Conservation (phyloP, 345 rosid genomes). For the Heritiera littoralis region DNA sequence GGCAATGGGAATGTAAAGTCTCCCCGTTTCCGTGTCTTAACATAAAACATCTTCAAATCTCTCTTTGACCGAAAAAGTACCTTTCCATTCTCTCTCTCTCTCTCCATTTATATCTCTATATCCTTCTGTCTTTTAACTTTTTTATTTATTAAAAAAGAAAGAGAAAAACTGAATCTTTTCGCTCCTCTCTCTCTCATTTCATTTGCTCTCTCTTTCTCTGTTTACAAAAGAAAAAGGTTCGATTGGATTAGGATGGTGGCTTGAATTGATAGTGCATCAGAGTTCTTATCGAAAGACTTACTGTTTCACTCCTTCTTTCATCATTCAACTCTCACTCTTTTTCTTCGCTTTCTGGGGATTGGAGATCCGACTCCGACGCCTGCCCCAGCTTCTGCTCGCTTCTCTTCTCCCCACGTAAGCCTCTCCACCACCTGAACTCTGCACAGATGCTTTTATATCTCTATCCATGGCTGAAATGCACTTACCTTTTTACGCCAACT, state of each 20-base stretch:
- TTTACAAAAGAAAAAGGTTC: no score
- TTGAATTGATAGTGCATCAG: background rate
- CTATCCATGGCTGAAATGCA: background rate
- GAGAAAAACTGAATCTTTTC: no score
- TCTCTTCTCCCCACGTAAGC: conserved; percentile 33
- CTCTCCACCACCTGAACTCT: background rate
- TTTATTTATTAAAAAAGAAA: background rate
- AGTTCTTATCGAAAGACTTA: background rate
- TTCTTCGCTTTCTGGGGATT: background rate
- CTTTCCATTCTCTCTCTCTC: background rate
- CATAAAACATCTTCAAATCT: conserved; percentile 34
- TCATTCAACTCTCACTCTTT: background rate
- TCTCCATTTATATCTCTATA: background rate
- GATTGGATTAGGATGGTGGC: no score
- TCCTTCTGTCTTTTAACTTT: background rate
- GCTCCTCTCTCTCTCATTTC: background rate
- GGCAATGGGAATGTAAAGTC: background rate
- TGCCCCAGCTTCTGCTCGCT: conserved; percentile 35
- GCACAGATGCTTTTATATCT: background rate
- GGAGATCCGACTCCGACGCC: conserved; percentile 28
- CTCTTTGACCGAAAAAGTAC: conserved; percentile 35
- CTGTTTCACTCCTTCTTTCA: background rate
- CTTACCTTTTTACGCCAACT: conserved; percentile 26
- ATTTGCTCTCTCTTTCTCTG: background rate
- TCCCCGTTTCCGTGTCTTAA: background rate